Conservation (phyloP, 805 yeast genomes). For the Hanseniaspora valbyensis region DNA sequence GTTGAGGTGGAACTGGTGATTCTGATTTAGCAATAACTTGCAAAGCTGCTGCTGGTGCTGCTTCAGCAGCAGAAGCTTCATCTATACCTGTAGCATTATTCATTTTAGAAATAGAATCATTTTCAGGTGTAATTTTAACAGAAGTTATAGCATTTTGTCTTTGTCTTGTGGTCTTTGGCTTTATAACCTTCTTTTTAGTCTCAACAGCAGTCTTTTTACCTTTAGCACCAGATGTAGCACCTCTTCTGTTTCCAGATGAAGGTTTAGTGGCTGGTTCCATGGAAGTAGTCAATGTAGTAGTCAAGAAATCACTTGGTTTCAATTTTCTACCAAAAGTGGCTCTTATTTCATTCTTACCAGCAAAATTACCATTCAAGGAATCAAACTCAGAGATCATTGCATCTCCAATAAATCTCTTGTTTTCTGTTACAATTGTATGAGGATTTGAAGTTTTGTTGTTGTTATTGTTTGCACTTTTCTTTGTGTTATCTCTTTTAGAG, state of each 20-base stretch:
- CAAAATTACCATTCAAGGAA: not conserved
- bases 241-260: not conserved
- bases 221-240: not conserved
- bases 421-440: not conserved
- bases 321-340: constrained; percentile 8
- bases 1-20: not conserved
- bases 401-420: constrained; percentile 10
- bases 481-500: not conserved
- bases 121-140: not conserved
- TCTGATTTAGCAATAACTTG: constrained; percentile 13
- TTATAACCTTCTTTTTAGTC: not conserved
- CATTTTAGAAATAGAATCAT: not conserved
- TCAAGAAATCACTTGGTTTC: constrained; percentile 14
- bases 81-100: not conserved
- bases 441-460: too few species aligned
- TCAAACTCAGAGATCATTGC: constrained; percentile 13
- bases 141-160: not conserved
- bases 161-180: not conserved
- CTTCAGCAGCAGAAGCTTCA: too few species aligned
- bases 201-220: not conserved
- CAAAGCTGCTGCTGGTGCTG: constrained; percentile 8
- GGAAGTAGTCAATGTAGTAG: constrained; percentile 10
- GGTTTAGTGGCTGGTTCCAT: constrained; percentile 13
- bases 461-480: not conserved
- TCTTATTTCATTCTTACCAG: not conserved